A percentile compares a stretch with the other conserved stretches of the same genome.
Conservation (phyloP, 2,329 filamentous ascomycete genomes). For the Colletotrichum sublineola region DNA sequence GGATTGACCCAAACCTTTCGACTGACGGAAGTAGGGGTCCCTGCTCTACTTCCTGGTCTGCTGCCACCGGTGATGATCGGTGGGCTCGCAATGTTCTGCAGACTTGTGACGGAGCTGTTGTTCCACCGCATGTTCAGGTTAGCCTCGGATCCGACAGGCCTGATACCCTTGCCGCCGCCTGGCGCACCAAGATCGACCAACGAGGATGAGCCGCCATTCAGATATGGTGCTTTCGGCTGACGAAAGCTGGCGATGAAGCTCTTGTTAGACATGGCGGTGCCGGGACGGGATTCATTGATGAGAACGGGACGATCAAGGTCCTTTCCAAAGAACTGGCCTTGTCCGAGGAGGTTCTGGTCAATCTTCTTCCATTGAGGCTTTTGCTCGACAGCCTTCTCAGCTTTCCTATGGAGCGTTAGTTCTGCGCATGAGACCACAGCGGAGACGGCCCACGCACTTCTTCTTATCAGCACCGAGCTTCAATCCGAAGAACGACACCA, state of each 20-base stretch:
- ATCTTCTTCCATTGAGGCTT: constrained; percentile 49
- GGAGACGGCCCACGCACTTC: constrained; percentile 53
- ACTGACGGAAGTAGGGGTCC: constrained; percentile 49
- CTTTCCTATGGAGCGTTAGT: constrained; percentile 38
- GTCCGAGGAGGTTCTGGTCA: constrained; percentile 51
- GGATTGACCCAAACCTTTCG: constrained; percentile 60
- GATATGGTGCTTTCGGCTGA: constrained; percentile 49
- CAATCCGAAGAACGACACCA: constrained; percentile 72
- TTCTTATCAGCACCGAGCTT: constrained; percentile 69
- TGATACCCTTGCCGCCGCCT: constrained; percentile 50
- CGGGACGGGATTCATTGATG: constrained; percentile 48
- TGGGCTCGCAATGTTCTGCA: constrained; percentile 50
- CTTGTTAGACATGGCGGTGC: constrained; percentile 54
- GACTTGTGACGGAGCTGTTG: constrained; percentile 53
- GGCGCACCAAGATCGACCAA: constrained; percentile 58
- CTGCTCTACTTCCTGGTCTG: constrained; percentile 48
- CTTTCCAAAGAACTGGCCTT: constrained; percentile 54
- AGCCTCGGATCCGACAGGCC: constrained; percentile 55
- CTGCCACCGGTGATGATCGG: constrained; percentile 46
- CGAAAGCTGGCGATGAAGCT: constrained; percentile 42
- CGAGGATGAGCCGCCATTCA: constrained; percentile 57
- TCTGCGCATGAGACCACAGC: background rate
- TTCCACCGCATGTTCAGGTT: constrained; percentile 55
- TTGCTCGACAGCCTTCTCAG: constrained; percentile 44
- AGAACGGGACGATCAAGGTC: constrained; percentile 52